Conservation (phyloP, 225 moss, liverwort and hornwort species). For the Polytrichum formosum region DNA sequence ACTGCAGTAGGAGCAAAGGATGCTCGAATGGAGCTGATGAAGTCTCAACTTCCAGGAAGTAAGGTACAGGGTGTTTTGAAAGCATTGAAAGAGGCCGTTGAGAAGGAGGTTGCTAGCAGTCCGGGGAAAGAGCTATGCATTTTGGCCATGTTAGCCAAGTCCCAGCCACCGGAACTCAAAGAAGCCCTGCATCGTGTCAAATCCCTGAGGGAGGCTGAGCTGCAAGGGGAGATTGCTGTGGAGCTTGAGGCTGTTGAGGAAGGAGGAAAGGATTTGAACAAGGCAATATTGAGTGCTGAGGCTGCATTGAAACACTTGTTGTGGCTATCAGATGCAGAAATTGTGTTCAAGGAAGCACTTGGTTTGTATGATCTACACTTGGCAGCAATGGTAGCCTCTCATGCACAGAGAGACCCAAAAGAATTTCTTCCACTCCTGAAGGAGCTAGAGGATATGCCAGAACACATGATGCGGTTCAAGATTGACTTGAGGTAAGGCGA, state of each 20-base stretch:
- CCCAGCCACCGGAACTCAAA: slow-evolving; percentile 79
- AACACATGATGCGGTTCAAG: slow-evolving; percentile 70
- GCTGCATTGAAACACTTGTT: slow-evolving; percentile 92
- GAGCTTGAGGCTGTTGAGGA: slow-evolving; percentile 50
- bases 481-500: slow-evolving; percentile 63
- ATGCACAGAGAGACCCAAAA: slow-evolving; percentile 95
- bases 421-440: slow-evolving; percentile 89
- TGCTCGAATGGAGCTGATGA: slow-evolving; percentile 35
- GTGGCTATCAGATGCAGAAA: slow-evolving; percentile 91
- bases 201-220: slow-evolving; percentile 72
- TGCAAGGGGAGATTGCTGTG: slow-evolving; percentile 50
- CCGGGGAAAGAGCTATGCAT: slow-evolving; percentile 84
- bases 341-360: slow-evolving; percentile 77
- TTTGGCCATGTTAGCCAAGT: slow-evolving; percentile 79
- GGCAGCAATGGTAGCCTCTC: slow-evolving; percentile 96
- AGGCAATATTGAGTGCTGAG: slow-evolving; percentile 76
- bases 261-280: slow-evolving; percentile 27
- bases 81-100: slow-evolving; percentile 73
- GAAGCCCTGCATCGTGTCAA: slow-evolving; percentile 79
- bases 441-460: slow-evolving; percentile 80
- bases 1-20: slow-evolving; percentile 13
- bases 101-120: slow-evolving; percentile 53
- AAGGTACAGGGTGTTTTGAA: slow-evolving; percentile 76
- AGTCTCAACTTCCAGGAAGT: slow-evolving; percentile 38
- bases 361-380: slow-evolving; percentile 94